Percentiles rank a stretch among this genome's conserved stretches.
Conservation (phyloP, 2,329 filamentous ascomycete species). For the Colletotrichum sp. region DNA sequence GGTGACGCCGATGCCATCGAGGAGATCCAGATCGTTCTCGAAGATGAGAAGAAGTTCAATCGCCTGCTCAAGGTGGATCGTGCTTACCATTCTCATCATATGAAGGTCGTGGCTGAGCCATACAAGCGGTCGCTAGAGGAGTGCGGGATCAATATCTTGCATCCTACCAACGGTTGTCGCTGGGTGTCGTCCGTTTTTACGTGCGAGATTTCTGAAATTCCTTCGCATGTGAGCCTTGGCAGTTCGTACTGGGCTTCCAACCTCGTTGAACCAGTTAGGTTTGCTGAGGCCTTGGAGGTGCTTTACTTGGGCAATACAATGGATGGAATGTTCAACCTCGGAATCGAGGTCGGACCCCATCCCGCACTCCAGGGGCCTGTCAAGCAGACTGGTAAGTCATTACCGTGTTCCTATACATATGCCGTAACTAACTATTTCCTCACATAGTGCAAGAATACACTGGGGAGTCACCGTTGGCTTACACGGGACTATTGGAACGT, state of each 20-base stretch:
- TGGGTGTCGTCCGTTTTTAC: neutral
- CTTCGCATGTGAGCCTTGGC: neutral
- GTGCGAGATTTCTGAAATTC: neutral
- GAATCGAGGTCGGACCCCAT: conserved; percentile 39
- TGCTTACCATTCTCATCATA: conserved; percentile 36
- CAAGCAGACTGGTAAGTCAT: neutral
- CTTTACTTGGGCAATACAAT: neutral
- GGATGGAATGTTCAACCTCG: neutral
- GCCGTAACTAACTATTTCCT: rapidly evolving
- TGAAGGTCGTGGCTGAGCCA: neutral
- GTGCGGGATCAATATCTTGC: neutral
- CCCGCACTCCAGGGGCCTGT: conserved; percentile 44
- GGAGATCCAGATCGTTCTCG: conserved; percentile 24
- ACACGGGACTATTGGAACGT: neutral
- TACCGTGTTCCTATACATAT: rapidly evolving
- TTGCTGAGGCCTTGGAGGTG: conserved; percentile 21
- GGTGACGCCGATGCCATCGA: conserved; percentile 33
- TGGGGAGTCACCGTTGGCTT: neutral
- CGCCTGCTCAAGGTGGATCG: conserved; percentile 27
- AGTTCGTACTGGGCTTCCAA: conserved; percentile 31
- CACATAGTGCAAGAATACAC: neutral
- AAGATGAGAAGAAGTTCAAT: conserved; percentile 23
- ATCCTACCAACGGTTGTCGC: neutral
- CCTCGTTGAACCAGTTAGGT: conserved; percentile 32
- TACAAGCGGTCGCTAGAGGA: neutral